Evolutionary conservation across 306 rosid genomes (phyloP), one percentile per base, ranked within the genome.

Genomic region (Fragaria ananassa): DNA sequence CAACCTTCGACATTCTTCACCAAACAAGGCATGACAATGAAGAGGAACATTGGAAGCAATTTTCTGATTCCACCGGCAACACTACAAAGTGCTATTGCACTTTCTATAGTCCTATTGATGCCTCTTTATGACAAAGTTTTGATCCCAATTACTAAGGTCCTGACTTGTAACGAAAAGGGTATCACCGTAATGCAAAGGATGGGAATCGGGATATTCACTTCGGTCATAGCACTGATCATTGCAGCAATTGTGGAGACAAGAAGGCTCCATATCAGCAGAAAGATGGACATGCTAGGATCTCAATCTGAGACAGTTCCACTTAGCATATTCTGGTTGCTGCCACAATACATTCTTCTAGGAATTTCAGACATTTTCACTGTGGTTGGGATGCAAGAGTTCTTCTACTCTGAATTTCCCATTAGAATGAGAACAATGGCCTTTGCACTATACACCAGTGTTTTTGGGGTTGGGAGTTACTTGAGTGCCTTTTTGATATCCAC

Each of bases 41-140:
- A 91, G 89, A 83, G 99, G 53, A 89, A 87, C 85, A 83, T 92
- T 0, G 93, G 97, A 47, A 39, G 51, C 63, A 73, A 76, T 56
- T 95, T 95, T 87, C 92, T 81, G 77, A 87, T 95, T 50, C 99
- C 99, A 49, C 99, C 99, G 18, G 99, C 99, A 19, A 90, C 99
- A 53, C 90, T 95, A 6, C 99, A 95, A 77, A 92, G 96, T 56
- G 82, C 96, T 0, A 92, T 92, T 34, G 84, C 97, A 67, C 29
- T 92, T 42, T 95, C 99, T 70, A 87, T 92, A 66, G 91, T 95
- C 76, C 83, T 90, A 12, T 71, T 92, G 54, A 95, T 92, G 97
- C 99, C 97, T 5, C 41, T 92, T 25, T 95, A 95, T 44, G 91
- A 92, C 88, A 84, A 51, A 63, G 54, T 89, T 19, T 79, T 95